Conservation (phyloP, 23 red algal species). For the Gracilaria gracilis region DNA sequence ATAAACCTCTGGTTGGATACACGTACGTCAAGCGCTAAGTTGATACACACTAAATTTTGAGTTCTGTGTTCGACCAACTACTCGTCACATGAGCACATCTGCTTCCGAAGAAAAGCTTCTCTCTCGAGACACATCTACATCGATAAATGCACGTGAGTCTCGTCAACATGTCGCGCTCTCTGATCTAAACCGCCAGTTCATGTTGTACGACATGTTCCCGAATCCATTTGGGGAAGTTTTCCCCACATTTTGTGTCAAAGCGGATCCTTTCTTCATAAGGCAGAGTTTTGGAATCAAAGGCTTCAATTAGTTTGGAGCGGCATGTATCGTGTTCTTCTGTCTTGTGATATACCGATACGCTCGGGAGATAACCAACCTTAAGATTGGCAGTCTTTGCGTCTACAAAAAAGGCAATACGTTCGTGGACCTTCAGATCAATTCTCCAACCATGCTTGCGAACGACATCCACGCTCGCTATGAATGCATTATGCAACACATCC, state of each 20-base stretch:
- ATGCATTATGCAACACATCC: conserved; percentile 58
- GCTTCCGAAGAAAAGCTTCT: not conserved
- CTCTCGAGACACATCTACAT: conserved; percentile 22
- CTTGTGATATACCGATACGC: not conserved
- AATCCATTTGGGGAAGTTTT: not conserved
- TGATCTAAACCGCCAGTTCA: not conserved
- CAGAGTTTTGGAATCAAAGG: not conserved
- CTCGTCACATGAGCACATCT: not conserved
- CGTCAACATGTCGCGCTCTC: not conserved
- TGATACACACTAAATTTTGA: not conserved
- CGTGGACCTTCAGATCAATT: conserved; percentile 64
- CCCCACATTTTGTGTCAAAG: not conserved
- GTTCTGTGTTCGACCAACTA: conserved; percentile 14
- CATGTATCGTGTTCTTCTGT: not conserved
- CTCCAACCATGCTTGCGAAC: conserved; percentile 53
- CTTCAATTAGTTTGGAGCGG: not conserved
- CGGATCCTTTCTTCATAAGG: not conserved
- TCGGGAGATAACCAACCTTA: conserved; percentile 7
- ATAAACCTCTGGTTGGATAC: conserved; percentile 5
- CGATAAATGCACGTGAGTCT: conserved; percentile 26
- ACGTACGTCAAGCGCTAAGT: not conserved
- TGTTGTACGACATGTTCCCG: not conserved
- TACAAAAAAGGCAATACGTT: conserved; percentile 58
- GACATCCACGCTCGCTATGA: conserved; percentile 37
- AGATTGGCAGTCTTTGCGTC: conserved; percentile 47